Base-by-base conservation (phyloP, 2,329 filamentous ascomycete species). In the Fusarium redolens region DNA sequence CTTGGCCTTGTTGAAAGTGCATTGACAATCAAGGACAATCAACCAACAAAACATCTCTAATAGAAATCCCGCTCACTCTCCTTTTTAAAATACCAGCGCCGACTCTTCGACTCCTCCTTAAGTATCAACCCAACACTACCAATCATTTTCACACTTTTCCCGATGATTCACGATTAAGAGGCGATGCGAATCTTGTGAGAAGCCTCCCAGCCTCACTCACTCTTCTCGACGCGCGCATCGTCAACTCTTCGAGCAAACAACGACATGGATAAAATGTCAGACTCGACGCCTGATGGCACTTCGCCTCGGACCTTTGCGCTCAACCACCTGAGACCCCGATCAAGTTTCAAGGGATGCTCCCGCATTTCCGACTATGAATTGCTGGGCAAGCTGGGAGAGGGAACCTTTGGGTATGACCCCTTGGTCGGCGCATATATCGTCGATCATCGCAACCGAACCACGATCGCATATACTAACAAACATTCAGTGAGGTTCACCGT, bases 301-400 rank as follows among this genome's bases (percentile, higher is more conserved):
- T 90, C 88, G 66, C 89, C 89, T 52, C 84, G 86, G 69, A 83
- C 86, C 12, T 91, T 89, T 79, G 89, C 89, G 40, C 79, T 86
- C n/a, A 85, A 85, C 58, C 86, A 90, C 78, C 83, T 85, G 79
- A 88, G 87, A 67, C 86, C 85, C 52, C 85, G 83, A 78, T 83
- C 83, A 66, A 92, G 89, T 73, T 99, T 97, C 81, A 86, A 87
- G 59, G 96, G 96, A 70, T 98, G 96, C 85, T 96, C 95, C 54
- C 90, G 89, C 78, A 95, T 97, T 74, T 85, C 86, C 75, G 92
- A 95, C 75, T 97, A 96, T 81, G 93, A 95, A 75, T 85, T 96
- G 41, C 84, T 93, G 75, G 91, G 91, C 58, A 97, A 97, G 83
- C 89, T 99, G 62, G 96, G 96, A 75, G 96, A 98, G 82, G 96